Base-by-base conservation (phyloP, 192 early-diverging fungal genomes). In the Oehlia diaphana region DNA sequence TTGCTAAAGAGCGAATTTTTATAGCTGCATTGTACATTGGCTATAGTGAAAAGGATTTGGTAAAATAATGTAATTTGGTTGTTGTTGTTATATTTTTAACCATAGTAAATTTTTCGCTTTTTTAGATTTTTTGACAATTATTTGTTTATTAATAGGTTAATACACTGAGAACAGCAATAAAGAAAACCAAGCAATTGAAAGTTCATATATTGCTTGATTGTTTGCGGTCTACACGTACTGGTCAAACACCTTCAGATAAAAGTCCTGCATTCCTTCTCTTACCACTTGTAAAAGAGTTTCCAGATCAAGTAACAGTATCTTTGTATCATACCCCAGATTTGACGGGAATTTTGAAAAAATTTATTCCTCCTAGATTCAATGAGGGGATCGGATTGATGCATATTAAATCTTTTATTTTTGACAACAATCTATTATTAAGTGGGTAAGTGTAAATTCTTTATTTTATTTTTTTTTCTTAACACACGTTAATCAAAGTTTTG, bases 321-420 rank as follows among this genome's bases (percentile, higher is more conserved):
- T 86, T 97, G 78, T 99, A 98, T 84, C 93, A 96, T 67, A 94
- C 96, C 10, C 98, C 96, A 21, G 91, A 91, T 78, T 84, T 94
- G n/a, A 90, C 81, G 19, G 91, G 92, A 9, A 4, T 92, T 58
- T 82, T 91, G 63, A 95, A 95, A 79, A 84, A 87, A 58, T 69
- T 91, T 37, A 88, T 95, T 78, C 96, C 96, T 28, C 91, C 89
- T 79, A 79, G 98, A 62, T 96, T 96, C 79, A 98, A 96, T 81
- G 98, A 99, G 85, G 91, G 88, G 8, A 92, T 98, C 84, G 98
- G 96, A 0, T 84, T 99, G 78, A 93, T 95, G 90, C 98, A 99
- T 80, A 92, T 98, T 78, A 99, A 99, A 83, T 87, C 91, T 9
- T 98, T 96, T 83, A 86, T 93, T 3, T 96, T 97, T 83, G 97